Evolutionary conservation across 225 moss, liverwort and hornwort species (phyloP), one percentile per base, ranked within the genome.

Genomic region (Ulota crispa): DNA sequence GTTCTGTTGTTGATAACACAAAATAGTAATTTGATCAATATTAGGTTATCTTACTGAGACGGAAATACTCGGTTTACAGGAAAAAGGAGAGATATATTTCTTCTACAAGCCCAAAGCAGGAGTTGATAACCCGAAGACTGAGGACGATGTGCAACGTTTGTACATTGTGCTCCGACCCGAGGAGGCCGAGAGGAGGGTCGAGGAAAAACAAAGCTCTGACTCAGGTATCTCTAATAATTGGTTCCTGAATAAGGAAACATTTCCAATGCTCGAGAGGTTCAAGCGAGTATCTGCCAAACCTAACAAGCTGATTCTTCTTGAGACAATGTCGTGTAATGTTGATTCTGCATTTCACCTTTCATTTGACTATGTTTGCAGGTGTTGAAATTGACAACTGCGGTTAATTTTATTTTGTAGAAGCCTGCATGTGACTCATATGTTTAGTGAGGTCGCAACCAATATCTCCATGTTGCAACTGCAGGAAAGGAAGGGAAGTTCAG

Each of bases 61-160:
- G 5, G 28, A 26, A 36, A 65, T 32, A 16, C 8, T 32, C 0
- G 1, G 41, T 63, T 54, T 28, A 50, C 79, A 89, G 88, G 89
- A 91, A 63, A 85, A 80, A 50, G 87, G 87, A 64, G 84, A 91
- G 54, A 91, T 91, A 19, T 89, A 89, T 80, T 89, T 91, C 54
- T 91, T 91, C 24, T 70, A 70, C 71, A 83, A 85, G 27, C 84
- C 84, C 57, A 89, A 84, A 81, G 80, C 77, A 20, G 71, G 74
- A 47, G 37, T 77, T 55, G 74, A 91, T 3, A 70, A 82, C 3
- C 76, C 81, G 1, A 73, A 74, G 21, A 77, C 57, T 28, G 19
- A 78, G 18, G 89, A 84, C 37, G 61, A 70, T 71, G 57, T 89
- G 68, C 89, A 89, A 62, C 85, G 66, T 28, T 73, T 80, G 31